Evolutionary conservation across 2,329 filamentous ascomycete genomes (phyloP).

Genomic region (Trichoderma hamatum): DNA sequence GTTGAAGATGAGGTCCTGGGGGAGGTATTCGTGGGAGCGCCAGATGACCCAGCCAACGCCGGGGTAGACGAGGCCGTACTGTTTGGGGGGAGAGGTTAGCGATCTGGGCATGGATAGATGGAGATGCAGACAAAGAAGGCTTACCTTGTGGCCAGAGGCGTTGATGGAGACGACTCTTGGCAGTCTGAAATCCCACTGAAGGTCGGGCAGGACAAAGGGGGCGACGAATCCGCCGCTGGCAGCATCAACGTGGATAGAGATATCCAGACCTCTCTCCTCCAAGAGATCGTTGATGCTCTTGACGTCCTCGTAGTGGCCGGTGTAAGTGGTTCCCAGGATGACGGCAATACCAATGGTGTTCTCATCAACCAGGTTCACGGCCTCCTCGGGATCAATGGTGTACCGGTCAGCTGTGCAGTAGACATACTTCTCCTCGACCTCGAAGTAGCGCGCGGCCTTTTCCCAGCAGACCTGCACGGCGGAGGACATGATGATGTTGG

Average conservation of each 20-base stretch:
- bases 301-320: slow-evolving; percentile 92
- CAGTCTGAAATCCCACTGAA: slow-evolving; percentile 91
- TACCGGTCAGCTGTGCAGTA: slow-evolving; percentile 64
- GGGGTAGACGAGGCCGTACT: slow-evolving; percentile 73
- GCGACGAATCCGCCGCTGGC: slow-evolving; percentile 91
- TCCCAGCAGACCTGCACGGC: slow-evolving; percentile 98
- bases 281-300: slow-evolving; percentile 90
- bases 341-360: slow-evolving; percentile 88
- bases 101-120: background rate
- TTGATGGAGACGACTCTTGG: slow-evolving; percentile 92
- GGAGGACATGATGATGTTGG: slow-evolving; percentile 94
- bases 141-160: slow-evolving; percentile 83
- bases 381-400: slow-evolving; percentile 65
- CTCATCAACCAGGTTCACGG: slow-evolving; percentile 64
- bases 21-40: slow-evolving; percentile 80
- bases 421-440: slow-evolving; percentile 85
- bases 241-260: slow-evolving; percentile 91
- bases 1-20: slow-evolving; percentile 94
- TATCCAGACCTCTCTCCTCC: slow-evolving; percentile 71
- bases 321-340: slow-evolving; percentile 92
- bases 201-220: slow-evolving; percentile 81
- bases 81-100: slow-evolving; percentile 1
- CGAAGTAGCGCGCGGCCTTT: slow-evolving; percentile 86
- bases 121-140: slow-evolving; percentile 34
- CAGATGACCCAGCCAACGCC: slow-evolving; percentile 95